phyloP scores from a whole-genome alignment of 495 filamentous ascomycete genomes.

The Cryomyces antarcticus region DNA sequence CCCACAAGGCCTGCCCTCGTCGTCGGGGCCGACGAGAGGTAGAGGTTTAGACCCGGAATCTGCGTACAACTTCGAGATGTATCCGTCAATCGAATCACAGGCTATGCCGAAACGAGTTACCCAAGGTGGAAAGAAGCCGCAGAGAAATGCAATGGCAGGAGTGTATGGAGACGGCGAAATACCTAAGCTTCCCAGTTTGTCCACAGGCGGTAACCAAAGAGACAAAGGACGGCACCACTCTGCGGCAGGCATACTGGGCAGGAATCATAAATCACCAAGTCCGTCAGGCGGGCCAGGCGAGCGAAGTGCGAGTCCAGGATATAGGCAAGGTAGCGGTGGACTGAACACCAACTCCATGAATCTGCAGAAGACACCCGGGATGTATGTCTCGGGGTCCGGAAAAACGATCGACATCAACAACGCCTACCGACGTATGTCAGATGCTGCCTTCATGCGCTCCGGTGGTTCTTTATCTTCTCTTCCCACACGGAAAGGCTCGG shows the following conservation, averaged over 20 bases:
- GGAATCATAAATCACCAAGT: constrained; percentile 37
- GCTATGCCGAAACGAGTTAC: constrained; percentile 16
- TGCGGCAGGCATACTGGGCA: constrained; percentile 23
- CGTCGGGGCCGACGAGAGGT: background rate
- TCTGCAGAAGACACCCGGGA: constrained; percentile 18
- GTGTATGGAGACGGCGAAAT: constrained; percentile 28
- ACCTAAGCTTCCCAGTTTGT: background rate
- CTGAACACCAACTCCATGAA: constrained; percentile 21
- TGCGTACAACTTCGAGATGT: constrained; percentile 16
- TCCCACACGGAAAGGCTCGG: constrained; percentile 19
- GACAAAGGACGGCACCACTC: constrained; percentile 24
- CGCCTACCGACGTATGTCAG: constrained; percentile 42
- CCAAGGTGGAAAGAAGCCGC: constrained; percentile 15
- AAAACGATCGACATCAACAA: constrained; percentile 34
- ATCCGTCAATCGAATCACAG: constrained; percentile 13
- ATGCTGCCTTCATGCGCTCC: constrained; percentile 36
- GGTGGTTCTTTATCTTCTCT: constrained; percentile 33
- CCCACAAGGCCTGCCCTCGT: background rate
- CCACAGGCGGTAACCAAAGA: too few relatives aligned
- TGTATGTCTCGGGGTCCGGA: constrained; percentile 27
- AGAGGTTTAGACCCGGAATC: constrained; percentile 9
- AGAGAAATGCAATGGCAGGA: constrained; percentile 9
- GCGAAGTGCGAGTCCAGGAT: constrained; percentile 39
- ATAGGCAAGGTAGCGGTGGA: constrained; percentile 7
- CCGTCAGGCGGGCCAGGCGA: constrained; percentile 31